Evolutionary conservation across 805 yeast genomes (phyloP).

Genomic region (Ogataea degrootiae): DNA sequence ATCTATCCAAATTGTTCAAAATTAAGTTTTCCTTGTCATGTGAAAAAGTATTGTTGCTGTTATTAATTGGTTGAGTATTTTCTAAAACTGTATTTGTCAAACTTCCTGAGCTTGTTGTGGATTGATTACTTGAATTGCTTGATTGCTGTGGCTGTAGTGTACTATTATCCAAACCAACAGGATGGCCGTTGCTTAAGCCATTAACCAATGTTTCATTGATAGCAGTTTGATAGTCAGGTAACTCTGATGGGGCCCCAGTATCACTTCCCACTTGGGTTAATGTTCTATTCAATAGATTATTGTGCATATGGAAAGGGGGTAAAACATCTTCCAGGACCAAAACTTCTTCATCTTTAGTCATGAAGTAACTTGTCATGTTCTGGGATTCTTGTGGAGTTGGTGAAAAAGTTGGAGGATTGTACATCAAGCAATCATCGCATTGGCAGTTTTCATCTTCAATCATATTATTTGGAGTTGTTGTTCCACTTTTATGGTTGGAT

Average conservation of each 20-base stretch:
- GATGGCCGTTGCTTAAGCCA: background rate
- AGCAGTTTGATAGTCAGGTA: conserved; percentile 16
- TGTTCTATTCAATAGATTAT: conserved; percentile 27
- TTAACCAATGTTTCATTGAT: conserved; percentile 2
- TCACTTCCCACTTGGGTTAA: conserved; percentile 11
- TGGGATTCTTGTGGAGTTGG: conserved; percentile 1
- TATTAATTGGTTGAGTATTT: background rate
- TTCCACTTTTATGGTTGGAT: background rate
- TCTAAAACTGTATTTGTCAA: background rate
- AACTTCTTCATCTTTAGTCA: conserved; percentile 7
- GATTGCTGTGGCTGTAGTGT: background rate
- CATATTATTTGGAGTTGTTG: background rate
- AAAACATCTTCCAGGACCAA: conserved; percentile 44
- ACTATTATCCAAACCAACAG: background rate
- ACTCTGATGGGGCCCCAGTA: conserved; percentile 1
- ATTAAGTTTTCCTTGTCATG: conserved; percentile 17
- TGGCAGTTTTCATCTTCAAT: conserved; percentile 2
- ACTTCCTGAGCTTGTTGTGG: background rate
- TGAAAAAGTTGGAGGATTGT: conserved; percentile 11
- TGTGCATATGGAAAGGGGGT: conserved; percentile 66
- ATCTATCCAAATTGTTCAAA: conserved; percentile 18
- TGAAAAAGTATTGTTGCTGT: background rate
- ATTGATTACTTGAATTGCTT: background rate
- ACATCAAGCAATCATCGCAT: conserved; percentile 10
- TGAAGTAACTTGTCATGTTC: conserved; percentile 6